A percentile compares a stretch with the other conserved stretches of the same genome.
phyloP scores from a whole-genome alignment of 495 filamentous ascomycete genomes.

The Tuber magnatum region DNA sequence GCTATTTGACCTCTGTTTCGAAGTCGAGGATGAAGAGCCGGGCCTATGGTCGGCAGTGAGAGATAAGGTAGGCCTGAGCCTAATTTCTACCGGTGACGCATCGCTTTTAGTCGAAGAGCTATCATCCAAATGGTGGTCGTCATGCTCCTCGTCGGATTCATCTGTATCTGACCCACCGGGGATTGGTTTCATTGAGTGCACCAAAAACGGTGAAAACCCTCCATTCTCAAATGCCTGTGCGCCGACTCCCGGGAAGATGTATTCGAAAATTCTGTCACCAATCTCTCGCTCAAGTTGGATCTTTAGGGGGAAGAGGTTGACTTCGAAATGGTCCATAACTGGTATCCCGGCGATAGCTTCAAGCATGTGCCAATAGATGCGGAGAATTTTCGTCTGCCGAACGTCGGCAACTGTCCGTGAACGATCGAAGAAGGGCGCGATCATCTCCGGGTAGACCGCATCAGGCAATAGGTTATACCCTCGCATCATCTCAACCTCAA shows the following conservation, averaged over 20 bases:
- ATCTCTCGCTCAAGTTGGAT: constrained; percentile 90
- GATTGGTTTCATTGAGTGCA: constrained; percentile 63
- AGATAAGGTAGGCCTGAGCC: constrained; percentile 30
- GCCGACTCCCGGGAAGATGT: constrained; percentile 82
- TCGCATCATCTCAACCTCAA: constrained; percentile 74
- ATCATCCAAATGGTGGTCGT: constrained; percentile 31
- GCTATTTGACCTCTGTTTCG: constrained; percentile 30
- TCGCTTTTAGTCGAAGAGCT: constrained; percentile 40
- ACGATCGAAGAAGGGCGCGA: constrained; percentile 74
- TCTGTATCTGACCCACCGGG: constrained; percentile 54
- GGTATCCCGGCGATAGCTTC: constrained; percentile 97
- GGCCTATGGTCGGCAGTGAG: constrained; percentile 29
- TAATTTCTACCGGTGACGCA: constrained; percentile 27
- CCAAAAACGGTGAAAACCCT: constrained; percentile 70
- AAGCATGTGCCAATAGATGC: constrained; percentile 93
- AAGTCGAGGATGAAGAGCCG: constrained; percentile 23
- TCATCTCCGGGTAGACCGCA: constrained; percentile 91
- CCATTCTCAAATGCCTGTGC: constrained; percentile 55
- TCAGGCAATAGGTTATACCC: constrained; percentile 83
- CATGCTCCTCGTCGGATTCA: constrained; percentile 47
- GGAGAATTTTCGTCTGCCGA: constrained; percentile 64
- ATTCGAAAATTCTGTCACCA: constrained; percentile 91
- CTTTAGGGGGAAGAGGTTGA: constrained; percentile 85
- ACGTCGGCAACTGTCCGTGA: constrained; percentile 30
- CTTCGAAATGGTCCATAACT: constrained; percentile 94